Conservation (phyloP, 31 red algal species). For the Odonthalia washingtoniensis region DNA sequence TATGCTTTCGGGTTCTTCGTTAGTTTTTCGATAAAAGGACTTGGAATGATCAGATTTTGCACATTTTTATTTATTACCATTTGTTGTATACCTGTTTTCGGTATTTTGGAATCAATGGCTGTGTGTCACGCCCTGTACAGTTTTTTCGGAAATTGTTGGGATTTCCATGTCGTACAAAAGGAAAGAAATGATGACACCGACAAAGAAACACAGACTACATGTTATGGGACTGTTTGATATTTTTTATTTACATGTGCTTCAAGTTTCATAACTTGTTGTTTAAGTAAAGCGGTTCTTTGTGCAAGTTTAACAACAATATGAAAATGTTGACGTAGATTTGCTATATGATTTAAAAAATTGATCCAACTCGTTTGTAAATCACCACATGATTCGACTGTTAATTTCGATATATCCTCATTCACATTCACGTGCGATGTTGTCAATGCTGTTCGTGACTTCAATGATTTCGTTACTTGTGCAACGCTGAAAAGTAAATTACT, state of each 20-base stretch:
- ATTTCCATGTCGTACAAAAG: conserved; percentile 82
- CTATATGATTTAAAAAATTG: neutral
- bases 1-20: conserved; percentile 80
- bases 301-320: neutral
- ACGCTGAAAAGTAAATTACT: neutral
- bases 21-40: conserved; percentile 52
- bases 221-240: neutral
- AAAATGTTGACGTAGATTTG: neutral
- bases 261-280: neutral
- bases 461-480: neutral
- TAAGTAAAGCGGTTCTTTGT: neutral
- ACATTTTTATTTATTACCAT: conserved; percentile 62
- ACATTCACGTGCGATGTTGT: neutral
- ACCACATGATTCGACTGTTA: neutral
- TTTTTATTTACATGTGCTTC: neutral
- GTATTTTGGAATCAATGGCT: conserved; percentile 60
- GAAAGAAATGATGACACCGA: conserved; percentile 17
- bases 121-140: conserved; percentile 61
- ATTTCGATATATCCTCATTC: neutral
- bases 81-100: conserved; percentile 71
- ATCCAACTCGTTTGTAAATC: neutral
- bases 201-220: neutral
- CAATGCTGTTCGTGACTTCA: neutral
- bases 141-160: conserved; percentile 43
- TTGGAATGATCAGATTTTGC: conserved; percentile 56